Conservation (phyloP, 2,329 filamentous ascomycete species). For the Trichoderma oligosporum region DNA sequence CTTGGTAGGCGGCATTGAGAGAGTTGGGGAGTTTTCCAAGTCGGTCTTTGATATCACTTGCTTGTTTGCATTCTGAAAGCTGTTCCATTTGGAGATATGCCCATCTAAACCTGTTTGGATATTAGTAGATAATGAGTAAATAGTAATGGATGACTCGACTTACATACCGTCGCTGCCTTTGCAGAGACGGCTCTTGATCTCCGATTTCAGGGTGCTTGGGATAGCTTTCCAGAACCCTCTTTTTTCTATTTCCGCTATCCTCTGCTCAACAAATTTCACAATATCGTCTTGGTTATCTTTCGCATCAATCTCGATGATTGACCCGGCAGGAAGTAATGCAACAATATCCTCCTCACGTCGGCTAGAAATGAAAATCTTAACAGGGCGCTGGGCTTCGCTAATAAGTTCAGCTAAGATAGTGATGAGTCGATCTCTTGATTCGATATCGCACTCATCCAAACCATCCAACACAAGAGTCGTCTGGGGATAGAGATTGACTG, state of each 20-base stretch:
- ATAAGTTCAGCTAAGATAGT: not conserved
- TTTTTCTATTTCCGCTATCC: not conserved
- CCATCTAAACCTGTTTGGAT: constrained; percentile 4
- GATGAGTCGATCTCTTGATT: not conserved
- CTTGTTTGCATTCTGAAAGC: not conserved
- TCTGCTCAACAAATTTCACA: not conserved
- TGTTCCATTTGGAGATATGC: constrained; percentile 1
- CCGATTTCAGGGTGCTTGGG: not conserved
- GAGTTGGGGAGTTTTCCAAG: constrained; percentile 10
- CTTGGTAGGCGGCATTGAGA: not conserved
- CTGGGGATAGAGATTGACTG: not conserved
- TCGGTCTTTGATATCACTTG: not conserved
- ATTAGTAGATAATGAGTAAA: not conserved
- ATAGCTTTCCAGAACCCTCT: not conserved
- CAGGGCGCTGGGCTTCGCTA: not conserved
- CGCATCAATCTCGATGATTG: not conserved
- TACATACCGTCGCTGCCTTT: not conserved
- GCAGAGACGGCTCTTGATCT: not conserved
- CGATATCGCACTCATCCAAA: constrained; percentile 1
- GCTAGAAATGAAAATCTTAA: not conserved
- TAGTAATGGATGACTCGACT: not conserved
- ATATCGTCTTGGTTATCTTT: constrained; percentile 1
- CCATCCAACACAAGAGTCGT: not conserved
- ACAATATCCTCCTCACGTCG: constrained; percentile 6
- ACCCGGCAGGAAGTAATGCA: not conserved